These are phyloP conservation scores for Planoprotostelium fungivorum DNA, from an alignment of 78 protist species.

Conservation along the genomic window DNA sequence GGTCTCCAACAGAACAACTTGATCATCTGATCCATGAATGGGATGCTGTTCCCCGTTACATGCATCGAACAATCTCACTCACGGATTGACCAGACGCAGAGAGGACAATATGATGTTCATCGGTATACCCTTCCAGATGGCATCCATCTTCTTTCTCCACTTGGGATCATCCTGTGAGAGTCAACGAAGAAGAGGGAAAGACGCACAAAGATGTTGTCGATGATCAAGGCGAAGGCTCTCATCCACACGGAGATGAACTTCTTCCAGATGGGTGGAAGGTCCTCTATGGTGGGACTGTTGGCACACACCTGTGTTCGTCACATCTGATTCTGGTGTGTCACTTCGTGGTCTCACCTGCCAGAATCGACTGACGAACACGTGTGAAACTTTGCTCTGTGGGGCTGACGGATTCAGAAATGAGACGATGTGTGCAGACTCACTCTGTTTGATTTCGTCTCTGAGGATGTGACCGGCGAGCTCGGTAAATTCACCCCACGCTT, in stretches of 20 bases:
- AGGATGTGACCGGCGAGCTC: neutral
- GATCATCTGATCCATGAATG: neutral
- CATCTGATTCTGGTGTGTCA: neutral
- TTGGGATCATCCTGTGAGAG: neutral
- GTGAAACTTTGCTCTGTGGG: neutral
- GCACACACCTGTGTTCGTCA: neutral
- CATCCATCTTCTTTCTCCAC: neutral
- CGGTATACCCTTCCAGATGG: neutral
- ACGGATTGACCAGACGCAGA: neutral
- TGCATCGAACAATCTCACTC: neutral
- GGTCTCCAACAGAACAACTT: neutral
- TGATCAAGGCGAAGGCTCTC: neutral
- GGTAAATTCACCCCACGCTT: neutral
- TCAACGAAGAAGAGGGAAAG: neutral
- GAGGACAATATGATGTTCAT: neutral
- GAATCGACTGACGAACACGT: neutral
- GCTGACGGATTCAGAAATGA: neutral
- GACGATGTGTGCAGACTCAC: neutral
- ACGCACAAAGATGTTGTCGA: neutral
- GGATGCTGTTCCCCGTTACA: neutral
- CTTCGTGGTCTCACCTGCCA: neutral
- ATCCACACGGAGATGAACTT: neutral
- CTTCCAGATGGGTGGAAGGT: neutral
- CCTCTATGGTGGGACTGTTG: neutral
- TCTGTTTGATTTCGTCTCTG: neutral